These are phyloP conservation scores for Phaeosphaeria sp. DNA, from an alignment of 2,329 filamentous ascomycete species.

Conservation along the genomic window DNA sequence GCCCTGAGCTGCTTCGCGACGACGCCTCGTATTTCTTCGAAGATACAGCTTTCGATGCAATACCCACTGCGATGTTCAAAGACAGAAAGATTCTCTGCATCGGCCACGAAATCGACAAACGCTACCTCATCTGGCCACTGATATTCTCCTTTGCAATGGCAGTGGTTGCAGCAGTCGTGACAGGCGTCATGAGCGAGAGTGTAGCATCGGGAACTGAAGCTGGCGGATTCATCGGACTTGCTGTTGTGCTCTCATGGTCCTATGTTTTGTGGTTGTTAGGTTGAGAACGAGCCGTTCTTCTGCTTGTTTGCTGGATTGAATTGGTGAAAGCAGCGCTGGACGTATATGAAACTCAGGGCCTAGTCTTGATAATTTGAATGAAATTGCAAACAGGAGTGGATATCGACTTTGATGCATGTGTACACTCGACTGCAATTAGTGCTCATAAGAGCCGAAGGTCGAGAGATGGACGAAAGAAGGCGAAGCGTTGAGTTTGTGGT, in stretches of 20 bases:
- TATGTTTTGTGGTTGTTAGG: not conserved
- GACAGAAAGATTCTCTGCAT: not conserved
- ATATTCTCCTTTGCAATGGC: not conserved
- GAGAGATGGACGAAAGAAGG: too few relatives aligned
- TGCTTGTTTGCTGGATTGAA: too few relatives aligned
- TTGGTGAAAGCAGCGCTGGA: too few relatives aligned
- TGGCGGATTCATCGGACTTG: not conserved
- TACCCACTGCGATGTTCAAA: not conserved
- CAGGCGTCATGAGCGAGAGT: not conserved
- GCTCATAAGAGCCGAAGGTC: too few relatives aligned
- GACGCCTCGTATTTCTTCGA: not conserved
- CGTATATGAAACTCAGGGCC: too few relatives aligned
- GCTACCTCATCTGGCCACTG: not conserved
- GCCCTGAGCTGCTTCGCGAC: not conserved
- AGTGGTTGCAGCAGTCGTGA: not conserved
- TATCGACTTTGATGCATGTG: too few relatives aligned
- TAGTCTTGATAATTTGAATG: too few relatives aligned
- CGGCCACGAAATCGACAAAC: not conserved
- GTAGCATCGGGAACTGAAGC: not conserved
- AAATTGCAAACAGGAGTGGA: too few relatives aligned
- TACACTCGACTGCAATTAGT: too few relatives aligned
- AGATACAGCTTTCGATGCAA: not conserved
- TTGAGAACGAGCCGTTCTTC: not conserved
- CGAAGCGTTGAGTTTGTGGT: too few relatives aligned
- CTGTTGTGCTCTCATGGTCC: not conserved